Evolutionary conservation across 768 basidiomycete genomes (phyloP).

Genomic region (Bullera alba): DNA sequence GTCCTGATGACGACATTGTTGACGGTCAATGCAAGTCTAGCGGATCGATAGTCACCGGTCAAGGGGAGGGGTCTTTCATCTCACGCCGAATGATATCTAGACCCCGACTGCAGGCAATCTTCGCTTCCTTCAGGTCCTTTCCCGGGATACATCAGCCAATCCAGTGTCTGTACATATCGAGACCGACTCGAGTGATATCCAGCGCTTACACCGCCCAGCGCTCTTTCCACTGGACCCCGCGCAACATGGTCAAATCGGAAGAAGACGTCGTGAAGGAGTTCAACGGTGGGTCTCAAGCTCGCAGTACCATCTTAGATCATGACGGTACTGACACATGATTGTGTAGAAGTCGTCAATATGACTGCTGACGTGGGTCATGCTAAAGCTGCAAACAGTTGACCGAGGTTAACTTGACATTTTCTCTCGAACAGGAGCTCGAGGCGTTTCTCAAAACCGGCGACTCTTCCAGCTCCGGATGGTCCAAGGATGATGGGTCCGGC

Average conservation of each 20-base stretch:
- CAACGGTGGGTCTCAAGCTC: constrained; percentile 31
- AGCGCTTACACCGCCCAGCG: too few species aligned
- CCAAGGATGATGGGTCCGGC: constrained; percentile 35
- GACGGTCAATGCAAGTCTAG: too few species aligned
- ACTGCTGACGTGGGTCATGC: constrained; percentile 35
- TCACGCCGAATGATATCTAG: too few species aligned
- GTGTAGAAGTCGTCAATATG: constrained; percentile 48
- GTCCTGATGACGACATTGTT: too few species aligned
- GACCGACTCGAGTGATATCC: too few species aligned
- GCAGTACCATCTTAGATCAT: neutral
- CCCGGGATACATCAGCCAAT: too few species aligned
- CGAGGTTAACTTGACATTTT: neutral
- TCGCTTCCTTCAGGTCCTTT: too few species aligned
- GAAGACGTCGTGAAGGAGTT: constrained; percentile 45
- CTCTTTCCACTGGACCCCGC: too few species aligned
- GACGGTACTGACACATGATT: neutral
- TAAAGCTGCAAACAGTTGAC: neutral
- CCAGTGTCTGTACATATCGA: too few species aligned
- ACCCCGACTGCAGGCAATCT: too few species aligned
- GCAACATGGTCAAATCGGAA: constrained; percentile 44
- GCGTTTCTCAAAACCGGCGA: constrained; percentile 45
- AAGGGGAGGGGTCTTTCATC: too few species aligned
- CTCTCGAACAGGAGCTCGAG: constrained; percentile 38
- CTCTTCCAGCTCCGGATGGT: constrained; percentile 38
- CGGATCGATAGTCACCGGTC: too few species aligned